These are phyloP conservation scores for Coemansia reversa DNA, from an alignment of 192 early-diverging fungal genomes.

Conservation along the genomic window DNA sequence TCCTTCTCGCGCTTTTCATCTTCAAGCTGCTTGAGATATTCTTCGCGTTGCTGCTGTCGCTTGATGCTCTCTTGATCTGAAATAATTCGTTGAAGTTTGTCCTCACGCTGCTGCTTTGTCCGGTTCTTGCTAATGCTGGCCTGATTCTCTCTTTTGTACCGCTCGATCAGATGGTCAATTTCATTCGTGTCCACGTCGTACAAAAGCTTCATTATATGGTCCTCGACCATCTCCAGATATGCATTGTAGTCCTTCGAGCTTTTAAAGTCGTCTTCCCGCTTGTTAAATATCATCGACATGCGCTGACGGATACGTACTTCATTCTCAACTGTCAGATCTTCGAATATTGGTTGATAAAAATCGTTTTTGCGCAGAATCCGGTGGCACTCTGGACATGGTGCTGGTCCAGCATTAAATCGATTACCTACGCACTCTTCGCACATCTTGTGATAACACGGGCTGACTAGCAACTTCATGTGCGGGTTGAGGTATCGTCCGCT, in stretches of 20 bases:
- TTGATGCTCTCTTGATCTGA: slow-evolving; percentile 56
- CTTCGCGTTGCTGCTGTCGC: slow-evolving; percentile 61
- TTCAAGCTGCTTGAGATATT: slow-evolving; percentile 66
- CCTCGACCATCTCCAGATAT: slow-evolving; percentile 89
- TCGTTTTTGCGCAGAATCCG: slow-evolving; percentile 76
- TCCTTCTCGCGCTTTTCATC: slow-evolving; percentile 69
- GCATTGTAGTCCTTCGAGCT: slow-evolving; percentile 78
- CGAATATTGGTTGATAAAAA: slow-evolving; percentile 89
- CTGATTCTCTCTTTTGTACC: slow-evolving; percentile 76
- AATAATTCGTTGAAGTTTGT: slow-evolving; percentile 53
- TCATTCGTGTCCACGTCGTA: slow-evolving; percentile 84
- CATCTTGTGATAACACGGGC: slow-evolving; percentile 96
- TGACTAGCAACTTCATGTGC: slow-evolving; percentile 83
- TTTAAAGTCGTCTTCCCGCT: slow-evolving; percentile 86
- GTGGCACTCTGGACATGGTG: slow-evolving; percentile 88
- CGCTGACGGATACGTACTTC: slow-evolving; percentile 84
- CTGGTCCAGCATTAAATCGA: slow-evolving; percentile 80
- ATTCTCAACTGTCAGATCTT: slow-evolving; percentile 92
- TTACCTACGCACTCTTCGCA: slow-evolving; percentile 90
- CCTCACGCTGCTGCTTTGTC: slow-evolving; percentile 57
- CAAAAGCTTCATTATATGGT: slow-evolving; percentile 73
- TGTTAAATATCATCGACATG: slow-evolving; percentile 78
- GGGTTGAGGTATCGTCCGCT: slow-evolving; percentile 84
- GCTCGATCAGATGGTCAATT: slow-evolving; percentile 72
- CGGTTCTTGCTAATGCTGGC: slow-evolving; percentile 71